Base-by-base conservation (phyloP, 257 asterid genomes). In the Solanum bulbocastanum region DNA sequence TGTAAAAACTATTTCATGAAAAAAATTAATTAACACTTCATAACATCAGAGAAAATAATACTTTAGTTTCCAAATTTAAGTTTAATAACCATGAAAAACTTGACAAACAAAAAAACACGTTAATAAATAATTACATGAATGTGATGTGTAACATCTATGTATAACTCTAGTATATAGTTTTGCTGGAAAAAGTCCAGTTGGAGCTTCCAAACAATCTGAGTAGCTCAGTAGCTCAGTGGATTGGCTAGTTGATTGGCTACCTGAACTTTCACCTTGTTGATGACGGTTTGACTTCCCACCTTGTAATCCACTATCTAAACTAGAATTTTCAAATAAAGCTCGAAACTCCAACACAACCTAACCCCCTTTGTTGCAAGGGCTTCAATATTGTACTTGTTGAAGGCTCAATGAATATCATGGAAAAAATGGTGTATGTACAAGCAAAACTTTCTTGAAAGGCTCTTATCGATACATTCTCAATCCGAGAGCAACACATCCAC, bases 401-500 rank as follows among this genome's bases (percentile, higher is more conserved):
- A 4, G 10, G 11, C 27, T 44, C 16, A 44, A 79, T 11, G 3
- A n/a, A 35, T 6, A 62, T 39, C 66, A 23, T 4, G n/a, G 16
- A 3, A 62, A 36, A 23, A 85, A 23, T 16, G 37, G 62, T 84
- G 36, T 66, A 62, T 85, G 37, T 66, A 27, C 27, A 66, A 39
- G 62, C 3, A 58, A 84, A 65, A 39, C n/a, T 81, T 9, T 25
- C 18, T 68, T 37, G n/a, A 66, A 40, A 37, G 68, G 79, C 37
- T 66, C 30, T 22, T 10, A 6, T 10, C 4, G 84, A 32, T 49
- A 23, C 46, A 22, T 86, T 32, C 58, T 94, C 88, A 97, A 88
- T 97, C 99, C 5, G 99, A 94, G 76, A 96, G 98, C 90, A 96
- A 83, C 89, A 93, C 94, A 39, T 94, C 96, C 93, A 97, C 72